Evolutionary conservation across 768 basidiomycete species (phyloP).

Genomic region (Termitomyces sp.): DNA sequence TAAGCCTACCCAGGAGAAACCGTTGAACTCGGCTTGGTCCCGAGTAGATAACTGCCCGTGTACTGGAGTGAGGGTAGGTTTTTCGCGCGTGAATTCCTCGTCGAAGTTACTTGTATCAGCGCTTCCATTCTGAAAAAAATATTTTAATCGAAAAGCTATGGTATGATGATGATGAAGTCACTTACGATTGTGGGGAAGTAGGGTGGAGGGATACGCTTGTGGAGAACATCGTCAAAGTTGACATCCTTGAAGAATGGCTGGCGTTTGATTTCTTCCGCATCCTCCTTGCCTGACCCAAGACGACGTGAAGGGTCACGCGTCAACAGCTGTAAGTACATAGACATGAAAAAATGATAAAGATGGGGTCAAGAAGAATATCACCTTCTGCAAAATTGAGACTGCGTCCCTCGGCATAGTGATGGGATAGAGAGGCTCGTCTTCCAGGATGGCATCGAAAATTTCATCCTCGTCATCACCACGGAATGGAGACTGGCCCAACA

Average conservation of each 20-base stretch:
- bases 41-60: constrained; percentile 87
- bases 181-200: constrained; percentile 96
- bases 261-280: constrained; percentile 95
- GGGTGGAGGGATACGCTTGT: constrained; percentile 95
- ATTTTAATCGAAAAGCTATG: not conserved
- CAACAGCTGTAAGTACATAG: constrained; percentile 55
- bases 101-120: constrained; percentile 94
- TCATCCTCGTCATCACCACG: constrained; percentile 99
- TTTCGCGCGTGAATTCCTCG: constrained; percentile 94
- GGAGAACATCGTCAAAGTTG: constrained; percentile 92
- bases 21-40: constrained; percentile 94
- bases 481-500: constrained; percentile 98
- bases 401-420: constrained; percentile 99
- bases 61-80: constrained; percentile 96
- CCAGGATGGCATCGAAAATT: constrained; percentile 98
- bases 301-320: constrained; percentile 90
- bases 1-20: constrained; percentile 85
- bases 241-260: constrained; percentile 99
- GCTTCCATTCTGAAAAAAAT: constrained; percentile 59
- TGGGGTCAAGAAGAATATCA: constrained; percentile 25
- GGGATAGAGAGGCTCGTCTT: constrained; percentile 97
- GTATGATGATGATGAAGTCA: not conserved
- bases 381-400: constrained; percentile 93
- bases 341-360: not conserved
- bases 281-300: constrained; percentile 86